Base-by-base conservation (phyloP, 1,284 basidiomycete species). In the Ceratorhiza oryzae-sativae region DNA sequence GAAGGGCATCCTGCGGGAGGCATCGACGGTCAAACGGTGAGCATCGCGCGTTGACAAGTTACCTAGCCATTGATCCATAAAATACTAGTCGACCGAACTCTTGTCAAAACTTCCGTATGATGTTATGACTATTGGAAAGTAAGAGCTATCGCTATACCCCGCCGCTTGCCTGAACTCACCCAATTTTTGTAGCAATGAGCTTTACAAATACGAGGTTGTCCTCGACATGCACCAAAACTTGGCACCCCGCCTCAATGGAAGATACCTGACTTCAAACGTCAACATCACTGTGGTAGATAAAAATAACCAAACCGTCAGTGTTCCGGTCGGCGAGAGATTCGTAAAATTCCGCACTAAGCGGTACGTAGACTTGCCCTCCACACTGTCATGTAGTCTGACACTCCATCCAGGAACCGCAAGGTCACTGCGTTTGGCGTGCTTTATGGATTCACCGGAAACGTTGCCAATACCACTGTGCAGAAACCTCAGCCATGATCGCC, bases 381-480 rank as follows among this genome's bases (percentile, higher is more conserved):
- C 8, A 13, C 30, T n/a, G n/a, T n/a, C 25, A 30, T 34, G 13
- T 48, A 48, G 13, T 39, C 15, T 34, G 9, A 18, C 42, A 30
- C 32, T 20, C 15, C 36, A 13, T 63, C 46, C 59, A 90, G 88
- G 75, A 92, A 91, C 13, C 85, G 88, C 32, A 85, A 82, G 55
- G 88, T 95, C 46, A 95, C 92, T 0, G 86, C 93, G 1, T 84
- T 95, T 36, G 93, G 94, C 25, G 89, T 94, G n/a, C 79, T 95
- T 3, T 95, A 82, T 73, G 85, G 93, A 78, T 92, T 92, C 77
- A 86, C 84, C 0, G 87, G 86, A 6, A 88, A 89, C 74, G 84
- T 84, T 60, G 81, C 81, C 63, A 90, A 90, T 75, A 90, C 82
- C 15, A 91, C 89, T 1, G 90, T 94, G 23, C 92, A 93, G 78